Evolutionary conservation across 1,284 basidiomycete species (phyloP).

Genomic region (Exobasidium rhododendri): DNA sequence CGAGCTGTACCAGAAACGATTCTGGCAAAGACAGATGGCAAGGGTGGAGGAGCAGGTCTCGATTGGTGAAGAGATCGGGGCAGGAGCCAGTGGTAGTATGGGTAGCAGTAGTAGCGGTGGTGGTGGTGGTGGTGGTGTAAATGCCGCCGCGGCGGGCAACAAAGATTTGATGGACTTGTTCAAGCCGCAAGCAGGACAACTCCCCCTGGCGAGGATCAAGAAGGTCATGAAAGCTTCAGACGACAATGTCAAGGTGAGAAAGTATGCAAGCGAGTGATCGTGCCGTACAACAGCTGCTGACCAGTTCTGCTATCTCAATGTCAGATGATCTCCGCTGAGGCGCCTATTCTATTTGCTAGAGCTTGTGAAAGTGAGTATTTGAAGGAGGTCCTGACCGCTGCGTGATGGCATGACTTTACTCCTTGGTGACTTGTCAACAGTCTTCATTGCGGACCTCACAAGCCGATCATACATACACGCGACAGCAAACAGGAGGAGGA

Average conservation of each 20-base stretch:
- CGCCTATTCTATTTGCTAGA: slow-evolving; percentile 51
- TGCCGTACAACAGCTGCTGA: too few relatives aligned
- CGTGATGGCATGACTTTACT: too few relatives aligned
- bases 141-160: background rate
- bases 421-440: slow-evolving; percentile 18
- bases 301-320: too few relatives aligned
- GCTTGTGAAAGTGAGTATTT: slow-evolving; percentile 50
- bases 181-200: slow-evolving; percentile 30
- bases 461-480: slow-evolving; percentile 52
- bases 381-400: background rate
- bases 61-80: background rate
- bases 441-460: slow-evolving; percentile 54
- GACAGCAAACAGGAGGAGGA: slow-evolving; percentile 49
- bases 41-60: slow-evolving; percentile 13
- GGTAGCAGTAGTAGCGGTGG: background rate
- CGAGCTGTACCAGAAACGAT: background rate
- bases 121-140: background rate
- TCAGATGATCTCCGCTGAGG: slow-evolving; percentile 53
- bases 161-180: slow-evolving; percentile 13
- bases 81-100: background rate
- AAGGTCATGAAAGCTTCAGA: slow-evolving; percentile 53
- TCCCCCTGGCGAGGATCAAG: slow-evolving; percentile 53
- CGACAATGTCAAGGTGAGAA: slow-evolving; percentile 47
- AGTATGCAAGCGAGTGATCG: background rate
- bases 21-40: slow-evolving; percentile 15